Percentiles rank a stretch among this genome's conserved stretches.
Conservation (phyloP, 257 asterid species). For the Nicotiana sylvestris region DNA sequence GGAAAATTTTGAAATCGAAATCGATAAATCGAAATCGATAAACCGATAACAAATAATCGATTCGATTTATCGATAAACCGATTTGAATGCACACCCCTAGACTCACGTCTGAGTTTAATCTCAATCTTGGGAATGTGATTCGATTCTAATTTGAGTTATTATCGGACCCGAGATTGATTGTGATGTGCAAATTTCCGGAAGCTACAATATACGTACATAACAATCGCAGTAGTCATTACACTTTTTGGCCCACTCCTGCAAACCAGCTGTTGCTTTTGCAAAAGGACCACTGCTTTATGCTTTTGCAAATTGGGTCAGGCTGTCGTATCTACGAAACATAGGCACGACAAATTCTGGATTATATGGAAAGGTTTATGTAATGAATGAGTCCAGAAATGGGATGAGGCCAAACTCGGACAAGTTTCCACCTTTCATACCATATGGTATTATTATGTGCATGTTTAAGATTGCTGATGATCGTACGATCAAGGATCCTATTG, state of each 20-base stretch:
- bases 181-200: background rate
- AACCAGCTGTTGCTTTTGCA: background rate
- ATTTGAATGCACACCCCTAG: no score
- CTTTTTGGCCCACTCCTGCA: background rate
- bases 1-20: no score
- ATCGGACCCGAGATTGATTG: background rate
- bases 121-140: background rate
- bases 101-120: background rate
- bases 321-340: background rate
- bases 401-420: background rate
- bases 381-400: background rate
- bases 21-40: no score
- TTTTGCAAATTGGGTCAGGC: background rate
- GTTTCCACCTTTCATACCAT: background rate
- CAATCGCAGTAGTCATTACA: no score
- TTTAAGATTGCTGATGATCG: background rate
- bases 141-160: background rate
- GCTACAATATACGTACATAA: background rate
- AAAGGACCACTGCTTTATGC: background rate
- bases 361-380: background rate
- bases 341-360: background rate
- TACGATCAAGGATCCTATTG: background rate
- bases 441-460: background rate
- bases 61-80: no score
- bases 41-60: no score